Percentiles rank a stretch among this genome's conserved stretches.
Conservation (phyloP, 1,139 yeast species). For the Candida sp. region DNA sequence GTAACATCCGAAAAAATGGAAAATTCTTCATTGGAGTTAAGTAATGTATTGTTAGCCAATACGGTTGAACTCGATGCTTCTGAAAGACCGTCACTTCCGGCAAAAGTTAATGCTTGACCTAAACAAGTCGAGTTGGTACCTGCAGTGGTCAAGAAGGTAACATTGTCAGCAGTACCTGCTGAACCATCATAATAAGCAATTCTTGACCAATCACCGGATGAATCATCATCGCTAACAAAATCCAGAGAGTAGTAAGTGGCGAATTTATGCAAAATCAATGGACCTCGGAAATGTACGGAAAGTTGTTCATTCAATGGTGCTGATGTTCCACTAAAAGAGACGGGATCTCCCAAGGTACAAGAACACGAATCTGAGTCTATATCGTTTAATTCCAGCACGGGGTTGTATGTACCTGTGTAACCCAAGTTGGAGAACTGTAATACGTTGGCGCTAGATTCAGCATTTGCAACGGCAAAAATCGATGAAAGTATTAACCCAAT, state of each 20-base stretch:
- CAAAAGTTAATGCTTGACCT: slow-evolving; percentile 85
- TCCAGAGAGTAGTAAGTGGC: slow-evolving; percentile 49
- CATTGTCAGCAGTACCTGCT: slow-evolving; percentile 47
- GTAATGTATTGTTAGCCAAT: slow-evolving; percentile 54
- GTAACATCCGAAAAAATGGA: slow-evolving; percentile 67
- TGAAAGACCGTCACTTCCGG: slow-evolving; percentile 68
- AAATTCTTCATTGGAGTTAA: slow-evolving; percentile 73
- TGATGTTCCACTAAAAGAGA: slow-evolving; percentile 66
- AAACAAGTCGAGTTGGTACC: slow-evolving; percentile 76
- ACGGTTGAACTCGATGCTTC: slow-evolving; percentile 62
- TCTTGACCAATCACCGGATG: slow-evolving; percentile 62
- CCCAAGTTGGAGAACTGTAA: slow-evolving; percentile 66
- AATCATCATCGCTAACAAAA: slow-evolving; percentile 32
- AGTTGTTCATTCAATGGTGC: slow-evolving; percentile 88
- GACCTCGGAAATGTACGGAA: slow-evolving; percentile 95
- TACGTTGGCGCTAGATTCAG: slow-evolving; percentile 15
- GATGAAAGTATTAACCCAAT: background rate
- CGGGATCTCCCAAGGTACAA: slow-evolving; percentile 57
- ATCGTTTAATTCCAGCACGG: slow-evolving; percentile 58
- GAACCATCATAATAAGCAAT: slow-evolving; percentile 62
- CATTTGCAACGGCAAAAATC: background rate
- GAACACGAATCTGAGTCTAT: slow-evolving; percentile 49
- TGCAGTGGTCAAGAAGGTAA: slow-evolving; percentile 77
- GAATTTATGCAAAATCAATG: slow-evolving; percentile 72
- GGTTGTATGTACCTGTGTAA: slow-evolving; percentile 71